Conservation (phyloP, 345 rosid genomes). For the Populus euphratica region DNA sequence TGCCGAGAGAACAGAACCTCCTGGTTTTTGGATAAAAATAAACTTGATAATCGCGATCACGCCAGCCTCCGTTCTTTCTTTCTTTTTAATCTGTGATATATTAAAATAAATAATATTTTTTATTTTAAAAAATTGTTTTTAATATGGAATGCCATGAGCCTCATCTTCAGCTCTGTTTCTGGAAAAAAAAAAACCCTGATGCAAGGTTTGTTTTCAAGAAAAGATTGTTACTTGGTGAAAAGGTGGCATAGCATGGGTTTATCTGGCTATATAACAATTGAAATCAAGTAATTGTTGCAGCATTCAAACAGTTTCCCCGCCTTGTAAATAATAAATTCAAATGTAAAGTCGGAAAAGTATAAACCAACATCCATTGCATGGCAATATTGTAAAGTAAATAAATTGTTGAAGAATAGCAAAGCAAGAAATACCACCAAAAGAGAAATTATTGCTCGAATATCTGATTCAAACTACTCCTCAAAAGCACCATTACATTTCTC, state of each 20-base stretch:
- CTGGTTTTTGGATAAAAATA: not conserved
- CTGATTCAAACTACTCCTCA: not conserved
- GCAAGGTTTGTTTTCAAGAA: not conserved
- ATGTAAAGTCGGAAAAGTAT: not conserved
- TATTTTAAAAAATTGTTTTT: too few species aligned
- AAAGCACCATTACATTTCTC: not conserved
- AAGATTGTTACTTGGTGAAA: not conserved
- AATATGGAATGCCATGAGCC: too few species aligned
- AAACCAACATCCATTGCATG: not conserved
- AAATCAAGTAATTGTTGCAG: not conserved
- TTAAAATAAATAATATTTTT: too few species aligned
- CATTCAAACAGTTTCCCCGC: not conserved
- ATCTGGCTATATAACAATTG: not conserved
- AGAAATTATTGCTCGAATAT: not conserved
- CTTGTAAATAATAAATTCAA: not conserved
- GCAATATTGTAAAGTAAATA: not conserved
- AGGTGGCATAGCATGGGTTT: not conserved
- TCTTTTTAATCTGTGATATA: too few species aligned
- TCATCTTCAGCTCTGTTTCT: not conserved
- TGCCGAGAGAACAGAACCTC: not conserved
- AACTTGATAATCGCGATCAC: not conserved
- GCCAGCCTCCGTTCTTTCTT: not conserved
- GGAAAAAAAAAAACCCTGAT: not conserved
- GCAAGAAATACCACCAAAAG: not conserved
- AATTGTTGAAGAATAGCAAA: not conserved